Evolutionary conservation across 176 grass and related monocot species (phyloP), one percentile per base, ranked within the genome.

Genomic region (Pontederia paniculata): DNA sequence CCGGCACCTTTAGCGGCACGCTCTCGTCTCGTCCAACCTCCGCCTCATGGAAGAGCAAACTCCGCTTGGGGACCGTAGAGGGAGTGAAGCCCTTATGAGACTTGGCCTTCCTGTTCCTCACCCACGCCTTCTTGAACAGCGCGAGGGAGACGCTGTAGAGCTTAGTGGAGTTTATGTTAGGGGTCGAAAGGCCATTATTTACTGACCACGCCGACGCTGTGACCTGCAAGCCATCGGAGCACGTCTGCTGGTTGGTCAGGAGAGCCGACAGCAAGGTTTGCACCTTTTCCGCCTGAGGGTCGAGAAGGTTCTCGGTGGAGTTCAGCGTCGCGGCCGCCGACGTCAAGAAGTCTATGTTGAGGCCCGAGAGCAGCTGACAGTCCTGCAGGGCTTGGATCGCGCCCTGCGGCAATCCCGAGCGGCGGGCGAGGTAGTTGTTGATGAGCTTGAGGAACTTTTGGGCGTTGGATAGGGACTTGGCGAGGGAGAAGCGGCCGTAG

Each of bases 241-340:
- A 97, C 7, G 91, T 90, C 70, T 97, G 80, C 56, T 90, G 79
- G 79, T 97, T 97, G 4, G 91, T 97, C 4, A 97, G n/a, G 68
- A 97, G 73, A 0, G 86, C 91, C 9, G 91, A 97, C 20, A 97
- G 86, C 49, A 90, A 68, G 15, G 91, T 97, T 28, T 81, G 83
- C 21, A 87, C 47, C 60, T 71, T 54, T 51, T 84, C 91, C 21
- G 86, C 66, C 62, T 82, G 83, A 15, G 68, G 86, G 65, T 97
- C 86, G 45, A 81, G 65, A 14, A 89, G 79, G 22, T 63, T 72
- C 45, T 85, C 71, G 7, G 77, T 69, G 12, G 44, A 18, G 46
- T 68, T 43, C 60, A 97, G 75, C 9, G 82, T 60, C 0, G 47
- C 37, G 49, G 63, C 78, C 17, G 86, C 66, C 18, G 77, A 45